These are phyloP conservation scores for Phaffia rhodozyma DNA, from an alignment of 1,284 basidiomycete genomes.

Conservation along the genomic window DNA sequence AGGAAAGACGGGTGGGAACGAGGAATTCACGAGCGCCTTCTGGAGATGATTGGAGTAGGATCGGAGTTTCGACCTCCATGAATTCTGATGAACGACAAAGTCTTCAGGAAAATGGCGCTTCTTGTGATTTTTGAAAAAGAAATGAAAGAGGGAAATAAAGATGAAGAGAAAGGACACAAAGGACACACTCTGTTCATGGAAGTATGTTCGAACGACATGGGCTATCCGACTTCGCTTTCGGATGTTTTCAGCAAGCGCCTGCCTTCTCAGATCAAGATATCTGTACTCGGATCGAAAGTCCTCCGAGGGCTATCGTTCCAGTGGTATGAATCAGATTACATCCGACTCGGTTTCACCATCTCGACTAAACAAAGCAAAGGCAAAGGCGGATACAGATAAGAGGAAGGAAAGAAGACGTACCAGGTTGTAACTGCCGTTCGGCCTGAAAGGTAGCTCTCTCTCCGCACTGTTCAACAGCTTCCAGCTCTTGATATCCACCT, in stretches of 20 bases:
- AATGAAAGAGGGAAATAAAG: background rate
- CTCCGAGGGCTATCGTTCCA: slow-evolving; percentile 56
- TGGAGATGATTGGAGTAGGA: slow-evolving; percentile 82
- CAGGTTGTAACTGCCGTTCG: slow-evolving; percentile 58
- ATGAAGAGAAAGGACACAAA: slow-evolving; percentile 18
- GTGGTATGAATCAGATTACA: slow-evolving; percentile 6
- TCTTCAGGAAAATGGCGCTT: background rate
- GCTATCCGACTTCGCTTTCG: slow-evolving; percentile 66
- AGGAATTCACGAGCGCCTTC: slow-evolving; percentile 92
- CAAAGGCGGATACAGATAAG: background rate
- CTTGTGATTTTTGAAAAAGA: background rate
- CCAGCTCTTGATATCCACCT: slow-evolving; percentile 59
- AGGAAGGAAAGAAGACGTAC: slow-evolving; percentile 37
- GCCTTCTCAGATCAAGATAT: slow-evolving; percentile 74
- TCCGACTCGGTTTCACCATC: background rate
- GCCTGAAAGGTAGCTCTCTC: slow-evolving; percentile 59
- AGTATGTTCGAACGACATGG: slow-evolving; percentile 57
- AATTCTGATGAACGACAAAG: slow-evolving; percentile 47
- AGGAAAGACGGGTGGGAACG: slow-evolving; percentile 61
- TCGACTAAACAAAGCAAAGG: background rate
- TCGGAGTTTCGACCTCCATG: slow-evolving; percentile 82
- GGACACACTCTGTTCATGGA: slow-evolving; percentile 55
- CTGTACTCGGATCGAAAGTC: slow-evolving; percentile 72
- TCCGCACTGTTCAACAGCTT: slow-evolving; percentile 67
- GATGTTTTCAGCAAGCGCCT: slow-evolving; percentile 60